Base-by-base conservation (phyloP, 208 protist species). In the Endotrypanum monterogeii region DNA sequence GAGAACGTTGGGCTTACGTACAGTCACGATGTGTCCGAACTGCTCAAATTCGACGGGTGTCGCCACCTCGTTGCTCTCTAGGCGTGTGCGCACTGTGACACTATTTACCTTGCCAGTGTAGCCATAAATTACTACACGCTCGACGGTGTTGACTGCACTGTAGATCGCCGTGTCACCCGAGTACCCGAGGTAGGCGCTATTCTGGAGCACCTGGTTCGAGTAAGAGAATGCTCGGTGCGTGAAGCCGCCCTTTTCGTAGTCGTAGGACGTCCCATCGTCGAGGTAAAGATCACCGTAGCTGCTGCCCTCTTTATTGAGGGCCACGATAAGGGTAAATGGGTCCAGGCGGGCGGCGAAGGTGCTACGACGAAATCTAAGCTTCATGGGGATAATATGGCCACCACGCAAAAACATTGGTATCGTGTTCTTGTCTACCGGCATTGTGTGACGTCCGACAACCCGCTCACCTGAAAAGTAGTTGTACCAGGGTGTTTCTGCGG, bases 401-500 rank as follows among this genome's bases (percentile, higher is more conserved):
- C 95, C 98, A 20, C 95, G 83, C 51, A 99, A 71, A 73, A 97
- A 98, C 37, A 99, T 85, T 28, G 98, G 97, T 30, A 99, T 98
- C n/a, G 88, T 92, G 16, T 89, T 80, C 44, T 94, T 69, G 41
- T 92, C 83, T 1, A 96, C 94, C n/a, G 81, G 70, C 58, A 83
- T 76, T 7, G 51, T 55, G 67, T 67, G 60, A 20, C 5, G 50
- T 3, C 54, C 67, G 3, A 35, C 32, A 8, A 51, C 58, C 32
- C 74, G 23, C 66, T 92, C 85, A 11, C 85, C 88, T 32, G 73
- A 86, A 37, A 67, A 74, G 60, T 91, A 94, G 55, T 82, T 82
- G 86, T 97, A 97, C 94, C 93, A 98, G 48, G 70, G 18, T 55
- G 56, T 74, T 20, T 78, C 82, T 0, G 74, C 62, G 39, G 98